Evolutionary conservation across 805 yeast genomes (phyloP).

Genomic region (Peterozyma toletana): DNA sequence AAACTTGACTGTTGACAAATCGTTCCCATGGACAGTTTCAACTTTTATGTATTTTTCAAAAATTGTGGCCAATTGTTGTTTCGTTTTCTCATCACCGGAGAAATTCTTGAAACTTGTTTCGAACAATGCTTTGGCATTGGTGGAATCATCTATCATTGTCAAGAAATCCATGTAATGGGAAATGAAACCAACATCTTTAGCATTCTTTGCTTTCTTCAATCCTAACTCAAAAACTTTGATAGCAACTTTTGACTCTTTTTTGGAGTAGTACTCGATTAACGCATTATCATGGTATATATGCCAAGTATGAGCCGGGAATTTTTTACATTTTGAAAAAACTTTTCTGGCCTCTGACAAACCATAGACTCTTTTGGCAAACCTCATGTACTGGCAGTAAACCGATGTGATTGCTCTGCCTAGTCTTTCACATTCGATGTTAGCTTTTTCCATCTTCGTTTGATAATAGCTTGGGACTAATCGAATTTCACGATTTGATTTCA

Average conservation of each 20-base stretch:
- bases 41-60: slow-evolving; percentile 56
- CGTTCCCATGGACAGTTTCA: slow-evolving; percentile 60
- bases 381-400: slow-evolving; percentile 65
- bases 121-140: slow-evolving; percentile 71
- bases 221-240: slow-evolving; percentile 75
- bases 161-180: slow-evolving; percentile 67
- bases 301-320: slow-evolving; percentile 54
- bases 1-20: slow-evolving; percentile 54
- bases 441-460: slow-evolving; percentile 9
- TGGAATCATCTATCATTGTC: slow-evolving; percentile 56
- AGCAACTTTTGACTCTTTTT: slow-evolving; percentile 62
- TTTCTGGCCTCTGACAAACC: slow-evolving; percentile 70
- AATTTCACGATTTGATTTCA: background rate
- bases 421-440: slow-evolving; percentile 14
- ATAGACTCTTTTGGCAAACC: slow-evolving; percentile 49
- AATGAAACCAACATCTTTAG: slow-evolving; percentile 52
- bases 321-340: slow-evolving; percentile 65
- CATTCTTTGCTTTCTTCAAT: slow-evolving; percentile 39
- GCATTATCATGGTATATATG: slow-evolving; percentile 82
- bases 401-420: slow-evolving; percentile 42
- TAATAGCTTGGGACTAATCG: background rate
- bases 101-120: slow-evolving; percentile 66
- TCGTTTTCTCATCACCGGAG: slow-evolving; percentile 25
- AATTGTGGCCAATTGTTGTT: slow-evolving; percentile 19
- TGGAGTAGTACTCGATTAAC: slow-evolving; percentile 65